Evolutionary conservation across 768 basidiomycete genomes (phyloP).

Genomic region (Pulveroboletus ravenelii): DNA sequence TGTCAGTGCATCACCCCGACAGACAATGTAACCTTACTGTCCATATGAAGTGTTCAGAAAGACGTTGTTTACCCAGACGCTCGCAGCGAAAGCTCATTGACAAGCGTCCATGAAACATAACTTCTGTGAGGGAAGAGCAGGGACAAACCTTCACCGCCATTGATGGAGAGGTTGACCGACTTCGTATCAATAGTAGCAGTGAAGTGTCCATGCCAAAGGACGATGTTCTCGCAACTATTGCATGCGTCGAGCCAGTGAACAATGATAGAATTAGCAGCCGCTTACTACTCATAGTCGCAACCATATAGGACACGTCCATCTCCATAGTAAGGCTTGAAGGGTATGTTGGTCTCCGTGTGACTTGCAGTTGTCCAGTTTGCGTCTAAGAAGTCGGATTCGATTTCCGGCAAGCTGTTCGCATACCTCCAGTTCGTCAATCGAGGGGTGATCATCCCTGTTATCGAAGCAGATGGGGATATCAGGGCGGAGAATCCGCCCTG

Average conservation of each 20-base stretch:
- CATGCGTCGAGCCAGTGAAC: background rate
- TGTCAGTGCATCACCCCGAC: background rate
- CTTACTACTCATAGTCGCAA: constrained; percentile 83
- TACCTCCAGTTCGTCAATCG: constrained; percentile 67
- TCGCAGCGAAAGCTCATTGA: constrained; percentile 66
- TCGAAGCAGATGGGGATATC: constrained; percentile 32
- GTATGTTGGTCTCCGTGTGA: constrained; percentile 70
- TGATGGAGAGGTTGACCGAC: constrained; percentile 70
- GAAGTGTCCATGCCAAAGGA: constrained; percentile 83
- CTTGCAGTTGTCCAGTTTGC: constrained; percentile 60
- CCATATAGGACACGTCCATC: constrained; percentile 78
- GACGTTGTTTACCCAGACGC: constrained; percentile 71
- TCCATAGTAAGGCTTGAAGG: constrained; percentile 63
- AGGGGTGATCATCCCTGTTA: constrained; percentile 39
- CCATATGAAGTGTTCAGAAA: constrained; percentile 72
- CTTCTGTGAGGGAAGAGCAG: background rate
- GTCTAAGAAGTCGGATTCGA: constrained; percentile 54
- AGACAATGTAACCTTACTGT: constrained; percentile 44
- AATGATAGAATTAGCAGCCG: constrained; percentile 4
- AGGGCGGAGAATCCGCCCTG: constrained; percentile 48
- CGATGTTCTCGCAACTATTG: constrained; percentile 72
- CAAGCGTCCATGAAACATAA: background rate
- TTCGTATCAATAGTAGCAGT: constrained; percentile 53
- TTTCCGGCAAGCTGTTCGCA: constrained; percentile 72
- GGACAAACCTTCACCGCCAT: constrained; percentile 66